Evolutionary conservation across 306 rosid species (phyloP).

Genomic region (Leucaena leucocephala): DNA sequence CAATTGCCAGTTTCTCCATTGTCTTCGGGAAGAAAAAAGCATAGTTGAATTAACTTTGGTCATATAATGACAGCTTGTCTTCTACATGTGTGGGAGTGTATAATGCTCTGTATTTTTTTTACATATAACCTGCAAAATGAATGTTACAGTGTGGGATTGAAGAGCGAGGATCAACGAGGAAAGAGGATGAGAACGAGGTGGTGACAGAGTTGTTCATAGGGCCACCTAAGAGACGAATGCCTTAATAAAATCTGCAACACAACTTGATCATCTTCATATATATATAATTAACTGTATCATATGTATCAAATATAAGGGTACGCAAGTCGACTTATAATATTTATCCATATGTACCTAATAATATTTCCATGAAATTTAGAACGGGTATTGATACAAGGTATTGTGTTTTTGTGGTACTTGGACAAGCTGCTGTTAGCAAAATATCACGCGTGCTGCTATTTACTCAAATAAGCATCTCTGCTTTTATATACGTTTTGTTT

Average conservation of each 20-base stretch:
- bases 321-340: no score
- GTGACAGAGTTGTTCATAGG: constrained; percentile 85
- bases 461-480: not conserved
- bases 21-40: not conserved
- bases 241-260: constrained; percentile 15
- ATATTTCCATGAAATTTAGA: no score
- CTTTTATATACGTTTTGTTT: not conserved
- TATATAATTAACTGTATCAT: not conserved
- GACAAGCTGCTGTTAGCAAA: not conserved
- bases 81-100: not conserved
- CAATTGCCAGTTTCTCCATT: not conserved
- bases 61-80: not conserved
- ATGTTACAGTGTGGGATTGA: constrained; percentile 49
- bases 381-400: not conserved
- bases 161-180: constrained; percentile 2
- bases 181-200: constrained; percentile 50
- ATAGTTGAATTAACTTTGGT: not conserved
- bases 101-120: not conserved
- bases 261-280: not conserved
- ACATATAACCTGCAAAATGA: not conserved
- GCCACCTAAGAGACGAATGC: constrained; percentile 49
- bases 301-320: no score
- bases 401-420: not conserved
- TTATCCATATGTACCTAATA: no score
- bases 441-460: not conserved